These are phyloP conservation scores for Lunasporangiospora selenospora DNA, from an alignment of 192 early-diverging fungal species.

Conservation along the genomic window DNA sequence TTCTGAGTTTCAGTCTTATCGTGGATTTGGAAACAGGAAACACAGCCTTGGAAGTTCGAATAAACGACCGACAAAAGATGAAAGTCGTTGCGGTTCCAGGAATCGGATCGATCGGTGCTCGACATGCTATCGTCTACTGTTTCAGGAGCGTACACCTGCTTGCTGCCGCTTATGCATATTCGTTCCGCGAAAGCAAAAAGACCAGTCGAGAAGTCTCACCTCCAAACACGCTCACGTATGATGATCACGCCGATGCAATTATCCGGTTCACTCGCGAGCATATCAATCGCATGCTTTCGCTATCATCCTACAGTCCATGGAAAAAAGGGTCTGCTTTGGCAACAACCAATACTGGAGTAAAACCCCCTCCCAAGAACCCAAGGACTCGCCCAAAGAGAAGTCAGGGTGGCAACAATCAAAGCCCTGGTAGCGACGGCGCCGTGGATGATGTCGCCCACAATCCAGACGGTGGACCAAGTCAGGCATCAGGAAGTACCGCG, in stretches of 20 bases:
- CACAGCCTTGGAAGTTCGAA: conserved; percentile 32
- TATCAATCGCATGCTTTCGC: conserved; percentile 44
- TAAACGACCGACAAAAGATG: conserved; percentile 29
- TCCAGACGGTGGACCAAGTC: no score
- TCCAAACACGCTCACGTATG: conserved; percentile 26
- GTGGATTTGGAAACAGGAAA: conserved; percentile 8
- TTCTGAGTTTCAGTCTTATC: conserved; percentile 1
- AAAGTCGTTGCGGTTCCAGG: conserved; percentile 26
- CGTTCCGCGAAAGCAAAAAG: conserved; percentile 16
- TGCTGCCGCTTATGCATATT: conserved; percentile 23
- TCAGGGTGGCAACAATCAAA: no score
- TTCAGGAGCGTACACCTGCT: conserved; percentile 41
- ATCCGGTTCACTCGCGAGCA: conserved; percentile 41
- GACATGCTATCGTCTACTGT: conserved; percentile 22
- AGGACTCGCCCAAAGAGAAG: no score
- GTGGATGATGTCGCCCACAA: background rate
- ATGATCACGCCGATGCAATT: conserved; percentile 39
- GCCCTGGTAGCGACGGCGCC: no score
- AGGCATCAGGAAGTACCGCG: no score
- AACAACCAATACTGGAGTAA: no score
- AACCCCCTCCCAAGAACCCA: no score
- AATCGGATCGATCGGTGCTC: conserved; percentile 22
- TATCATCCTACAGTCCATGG: conserved; percentile 4
- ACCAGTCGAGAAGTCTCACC: background rate
- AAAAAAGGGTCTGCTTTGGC: no score